Percentiles rank a stretch among this genome's conserved stretches.
Conservation (phyloP, 2,329 filamentous ascomycete species). For the Emericellopsis atlantica region DNA sequence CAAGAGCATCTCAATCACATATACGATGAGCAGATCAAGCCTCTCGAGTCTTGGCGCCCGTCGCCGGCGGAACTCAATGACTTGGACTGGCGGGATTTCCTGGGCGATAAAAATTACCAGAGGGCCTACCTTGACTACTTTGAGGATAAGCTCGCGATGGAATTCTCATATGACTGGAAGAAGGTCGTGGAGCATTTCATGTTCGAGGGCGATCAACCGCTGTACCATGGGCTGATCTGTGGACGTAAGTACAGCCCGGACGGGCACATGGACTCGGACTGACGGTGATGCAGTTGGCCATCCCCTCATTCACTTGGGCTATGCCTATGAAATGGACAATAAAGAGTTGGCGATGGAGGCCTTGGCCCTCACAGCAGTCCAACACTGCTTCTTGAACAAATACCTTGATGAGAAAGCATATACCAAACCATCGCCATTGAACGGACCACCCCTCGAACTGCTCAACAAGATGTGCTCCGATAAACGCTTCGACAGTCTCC, state of each 20-base stretch:
- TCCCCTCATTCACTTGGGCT: slow-evolving; percentile 89
- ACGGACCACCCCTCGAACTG: slow-evolving; percentile 55
- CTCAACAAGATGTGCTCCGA: slow-evolving; percentile 59
- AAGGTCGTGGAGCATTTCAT: slow-evolving; percentile 64
- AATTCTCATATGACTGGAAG: slow-evolving; percentile 74
- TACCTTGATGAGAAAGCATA: slow-evolving; percentile 64
- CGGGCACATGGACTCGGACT: neutral
- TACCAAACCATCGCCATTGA: slow-evolving; percentile 49
- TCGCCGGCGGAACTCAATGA: slow-evolving; percentile 74
- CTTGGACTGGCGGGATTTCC: slow-evolving; percentile 75
- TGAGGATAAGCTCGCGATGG: slow-evolving; percentile 72
- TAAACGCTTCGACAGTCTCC: slow-evolving; percentile 54
- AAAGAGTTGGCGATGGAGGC: slow-evolving; percentile 84
- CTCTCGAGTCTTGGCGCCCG: slow-evolving; percentile 68
- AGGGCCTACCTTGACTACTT: slow-evolving; percentile 90
- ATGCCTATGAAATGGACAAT: slow-evolving; percentile 78
- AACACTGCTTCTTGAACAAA: slow-evolving; percentile 48
- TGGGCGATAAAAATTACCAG: slow-evolving; percentile 73
- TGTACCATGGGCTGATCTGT: slow-evolving; percentile 69
- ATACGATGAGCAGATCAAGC: slow-evolving; percentile 64
- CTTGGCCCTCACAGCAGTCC: slow-evolving; percentile 50
- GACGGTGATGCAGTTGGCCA: slow-evolving; percentile 55
- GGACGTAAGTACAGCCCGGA: slow-evolving; percentile 46
- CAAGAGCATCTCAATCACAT: slow-evolving; percentile 62
- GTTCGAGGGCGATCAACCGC: slow-evolving; percentile 58